Percentiles rank a stretch among this genome's conserved stretches.
Conservation (phyloP, 208 protist genomes). For the Herpetomonas samuelpessoai region DNA sequence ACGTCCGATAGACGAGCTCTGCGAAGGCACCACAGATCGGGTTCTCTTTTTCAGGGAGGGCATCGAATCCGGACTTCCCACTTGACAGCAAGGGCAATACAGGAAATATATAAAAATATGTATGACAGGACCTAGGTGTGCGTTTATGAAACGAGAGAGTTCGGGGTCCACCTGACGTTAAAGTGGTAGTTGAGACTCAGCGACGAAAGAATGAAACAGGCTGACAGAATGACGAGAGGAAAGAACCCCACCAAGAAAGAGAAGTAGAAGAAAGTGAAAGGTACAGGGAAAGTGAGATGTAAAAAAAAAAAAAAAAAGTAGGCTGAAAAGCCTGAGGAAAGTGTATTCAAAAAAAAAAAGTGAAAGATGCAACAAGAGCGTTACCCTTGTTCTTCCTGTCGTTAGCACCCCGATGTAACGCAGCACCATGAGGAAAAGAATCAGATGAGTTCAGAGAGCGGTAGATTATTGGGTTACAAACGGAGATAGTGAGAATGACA, state of each 20-base stretch:
- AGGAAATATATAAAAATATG: too few relatives aligned
- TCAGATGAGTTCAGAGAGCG: too few relatives aligned
- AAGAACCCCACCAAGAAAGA: constrained; percentile 5
- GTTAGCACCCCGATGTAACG: neutral
- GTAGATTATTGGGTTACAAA: too few relatives aligned
- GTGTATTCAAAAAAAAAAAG: neutral
- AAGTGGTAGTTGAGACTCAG: too few relatives aligned
- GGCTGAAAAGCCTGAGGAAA: constrained; percentile 45
- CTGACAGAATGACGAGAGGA: neutral
- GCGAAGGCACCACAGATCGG: neutral
- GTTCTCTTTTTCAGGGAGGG: constrained; percentile 8
- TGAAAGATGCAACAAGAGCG: neutral
- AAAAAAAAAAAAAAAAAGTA: constrained; percentile 10
- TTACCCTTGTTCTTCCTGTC: neutral
- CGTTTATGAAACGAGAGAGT: too few relatives aligned
- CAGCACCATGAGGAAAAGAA: constrained; percentile 12
- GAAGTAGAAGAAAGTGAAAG: constrained; percentile 3
- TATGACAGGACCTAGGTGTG: too few relatives aligned
- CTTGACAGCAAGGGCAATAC: neutral
- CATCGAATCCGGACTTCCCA: neutral
- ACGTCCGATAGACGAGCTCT: constrained; percentile 16
- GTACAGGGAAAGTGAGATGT: too few relatives aligned
- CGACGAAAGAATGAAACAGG: too few relatives aligned
- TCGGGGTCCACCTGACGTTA: too few relatives aligned
- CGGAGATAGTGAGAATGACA: neutral